phyloP scores from a whole-genome alignment of 257 asterid species.

The Solanum dulcamara region DNA sequence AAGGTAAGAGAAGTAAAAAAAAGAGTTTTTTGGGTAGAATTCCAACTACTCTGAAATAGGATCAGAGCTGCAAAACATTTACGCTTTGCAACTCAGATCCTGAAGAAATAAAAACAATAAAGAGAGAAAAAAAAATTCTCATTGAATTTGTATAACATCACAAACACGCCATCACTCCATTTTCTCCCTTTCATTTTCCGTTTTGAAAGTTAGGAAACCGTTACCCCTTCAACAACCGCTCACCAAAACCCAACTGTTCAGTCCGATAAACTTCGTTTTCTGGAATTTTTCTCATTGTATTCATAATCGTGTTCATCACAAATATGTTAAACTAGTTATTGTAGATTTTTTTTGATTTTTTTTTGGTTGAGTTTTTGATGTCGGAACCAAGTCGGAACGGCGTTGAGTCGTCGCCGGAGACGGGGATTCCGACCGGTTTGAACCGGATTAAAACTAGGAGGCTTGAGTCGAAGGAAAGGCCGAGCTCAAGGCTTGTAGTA shows the following conservation, averaged over 20 bases:
- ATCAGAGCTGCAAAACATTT: background rate
- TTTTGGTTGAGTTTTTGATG: constrained; percentile 17
- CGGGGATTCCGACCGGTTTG: constrained; percentile 76
- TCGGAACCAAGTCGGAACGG: constrained; percentile 48
- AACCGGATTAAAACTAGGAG: constrained; percentile 81
- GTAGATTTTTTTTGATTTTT: background rate
- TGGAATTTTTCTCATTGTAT: background rate
- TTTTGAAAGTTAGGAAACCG: background rate
- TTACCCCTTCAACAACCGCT: background rate
- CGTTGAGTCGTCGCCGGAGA: constrained; percentile 31
- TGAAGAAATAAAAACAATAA: background rate
- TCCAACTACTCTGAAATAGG: constrained; percentile 1
- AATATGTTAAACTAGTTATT: background rate
- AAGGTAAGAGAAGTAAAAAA: background rate
- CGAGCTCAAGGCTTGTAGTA: constrained; percentile 23
- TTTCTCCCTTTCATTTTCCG: background rate
- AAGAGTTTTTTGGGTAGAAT: background rate
- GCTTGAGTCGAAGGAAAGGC: constrained; percentile 24
- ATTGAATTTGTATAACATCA: background rate
- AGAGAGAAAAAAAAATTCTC: background rate
- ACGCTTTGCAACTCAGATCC: background rate
- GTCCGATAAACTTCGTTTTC: background rate
- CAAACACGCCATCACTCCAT: background rate
- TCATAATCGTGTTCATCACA: background rate
- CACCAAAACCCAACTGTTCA: background rate